Evolutionary conservation across 768 basidiomycete genomes (phyloP).

Genomic region (Phylloporus rhodoxanthus): DNA sequence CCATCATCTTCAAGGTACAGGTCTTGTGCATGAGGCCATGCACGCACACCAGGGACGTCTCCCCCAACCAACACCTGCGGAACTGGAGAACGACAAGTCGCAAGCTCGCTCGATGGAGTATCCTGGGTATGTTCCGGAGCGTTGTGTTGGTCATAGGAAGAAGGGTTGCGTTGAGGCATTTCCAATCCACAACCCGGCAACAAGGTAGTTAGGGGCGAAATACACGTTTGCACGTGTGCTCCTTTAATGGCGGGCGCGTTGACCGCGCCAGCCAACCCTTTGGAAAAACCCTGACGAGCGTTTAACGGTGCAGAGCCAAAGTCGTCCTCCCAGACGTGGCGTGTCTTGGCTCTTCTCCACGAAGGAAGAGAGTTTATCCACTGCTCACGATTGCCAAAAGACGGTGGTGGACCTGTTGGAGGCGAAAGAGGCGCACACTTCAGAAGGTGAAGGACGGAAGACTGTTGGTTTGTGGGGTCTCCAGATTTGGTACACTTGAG

Average conservation of each 20-base stretch:
- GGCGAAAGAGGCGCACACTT: constrained; percentile 55
- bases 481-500: constrained; percentile 51
- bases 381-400: constrained; percentile 62
- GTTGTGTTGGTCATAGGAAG: constrained; percentile 30
- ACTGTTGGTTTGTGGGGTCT: constrained; percentile 31
- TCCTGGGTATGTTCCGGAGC: neutral
- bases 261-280: constrained; percentile 71
- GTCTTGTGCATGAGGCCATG: constrained; percentile 17
- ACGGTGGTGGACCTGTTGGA: constrained; percentile 56
- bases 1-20: constrained; percentile 23
- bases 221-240: constrained; percentile 75
- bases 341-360: constrained; percentile 65
- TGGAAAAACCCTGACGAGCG: constrained; percentile 54
- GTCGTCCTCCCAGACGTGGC: constrained; percentile 61
- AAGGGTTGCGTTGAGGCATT: constrained; percentile 7
- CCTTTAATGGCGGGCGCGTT: constrained; percentile 84
- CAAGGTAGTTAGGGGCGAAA: constrained; percentile 59
- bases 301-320: constrained; percentile 5
- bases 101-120: neutral
- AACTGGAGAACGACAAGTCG: neutral
- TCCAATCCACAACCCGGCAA: constrained; percentile 6
- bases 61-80: constrained; percentile 11
- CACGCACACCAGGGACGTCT: constrained; percentile 2
- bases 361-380: constrained; percentile 68
- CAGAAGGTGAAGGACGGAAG: constrained; percentile 48